phyloP scores from a whole-genome alignment of 2,329 filamentous ascomycete species.

The Neofusicoccum parvum region DNA sequence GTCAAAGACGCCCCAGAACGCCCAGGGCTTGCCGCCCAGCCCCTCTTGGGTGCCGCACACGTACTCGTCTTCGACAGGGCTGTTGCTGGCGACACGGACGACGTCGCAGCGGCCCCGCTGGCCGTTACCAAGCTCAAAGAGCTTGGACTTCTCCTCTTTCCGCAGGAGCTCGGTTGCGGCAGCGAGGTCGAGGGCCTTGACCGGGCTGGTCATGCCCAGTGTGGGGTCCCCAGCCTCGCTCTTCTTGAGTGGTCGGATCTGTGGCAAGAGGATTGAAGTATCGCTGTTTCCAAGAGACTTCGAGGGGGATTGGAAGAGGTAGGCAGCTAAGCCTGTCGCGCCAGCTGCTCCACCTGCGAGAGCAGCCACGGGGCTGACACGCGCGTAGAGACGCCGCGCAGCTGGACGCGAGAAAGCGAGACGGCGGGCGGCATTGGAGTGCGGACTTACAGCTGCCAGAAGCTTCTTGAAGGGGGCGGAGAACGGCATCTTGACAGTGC shows the following conservation, averaged over 20 bases:
- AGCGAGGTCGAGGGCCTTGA: background rate
- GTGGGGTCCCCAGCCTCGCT: background rate
- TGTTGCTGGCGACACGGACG: slow-evolving; percentile 20
- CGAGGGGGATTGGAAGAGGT: background rate
- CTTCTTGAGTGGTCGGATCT: background rate
- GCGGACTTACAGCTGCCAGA: background rate
- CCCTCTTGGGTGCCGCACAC: slow-evolving; percentile 34
- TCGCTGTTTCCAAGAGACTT: background rate
- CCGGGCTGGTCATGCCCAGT: background rate
- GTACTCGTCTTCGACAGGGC: slow-evolving; percentile 33
- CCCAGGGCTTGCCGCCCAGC: slow-evolving; percentile 34
- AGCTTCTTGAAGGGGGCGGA: background rate
- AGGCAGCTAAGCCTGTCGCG: background rate
- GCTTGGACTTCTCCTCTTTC: background rate
- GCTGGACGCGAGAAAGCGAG: background rate
- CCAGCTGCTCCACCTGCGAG: background rate
- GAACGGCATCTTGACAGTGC: background rate
- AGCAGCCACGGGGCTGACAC: background rate
- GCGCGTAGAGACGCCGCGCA: background rate
- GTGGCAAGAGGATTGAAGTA: background rate
- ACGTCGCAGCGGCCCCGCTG: slow-evolving; percentile 8
- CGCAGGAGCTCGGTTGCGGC: background rate
- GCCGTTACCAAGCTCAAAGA: slow-evolving; percentile 3
- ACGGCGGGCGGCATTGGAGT: background rate
- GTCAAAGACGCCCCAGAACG: slow-evolving; percentile 51